A percentile compares a stretch with the other conserved stretches of the same genome.
Evolutionary conservation across 441 rosid genomes (phyloP).

Genomic region (Adansonia rubrostipa): DNA sequence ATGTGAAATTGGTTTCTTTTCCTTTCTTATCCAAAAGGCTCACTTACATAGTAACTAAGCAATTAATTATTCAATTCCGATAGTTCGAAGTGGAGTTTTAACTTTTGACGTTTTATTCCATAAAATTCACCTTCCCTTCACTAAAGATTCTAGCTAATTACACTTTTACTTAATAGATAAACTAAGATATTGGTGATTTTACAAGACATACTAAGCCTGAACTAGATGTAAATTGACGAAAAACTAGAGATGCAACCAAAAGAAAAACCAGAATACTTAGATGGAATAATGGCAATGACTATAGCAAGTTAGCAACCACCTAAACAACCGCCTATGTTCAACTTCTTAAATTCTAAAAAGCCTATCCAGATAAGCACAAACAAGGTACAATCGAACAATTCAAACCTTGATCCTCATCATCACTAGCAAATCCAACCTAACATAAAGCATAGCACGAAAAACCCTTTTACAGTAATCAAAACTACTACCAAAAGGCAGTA

Average conservation of each 20-base stretch:
- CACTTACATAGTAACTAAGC: background rate
- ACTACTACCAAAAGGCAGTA: slow-evolving; percentile 68
- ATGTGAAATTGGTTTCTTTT: background rate
- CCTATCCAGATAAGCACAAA: background rate
- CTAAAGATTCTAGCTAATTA: background rate
- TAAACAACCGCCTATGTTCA: background rate
- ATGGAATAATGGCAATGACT: background rate
- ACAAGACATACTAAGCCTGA: background rate
- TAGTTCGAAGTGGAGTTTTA: background rate
- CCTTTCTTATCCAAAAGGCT: background rate
- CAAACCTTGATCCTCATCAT: background rate
- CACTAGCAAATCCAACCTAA: slow-evolving; percentile 8
- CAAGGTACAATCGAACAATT: background rate
- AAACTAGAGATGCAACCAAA: background rate
- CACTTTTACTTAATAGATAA: background rate
- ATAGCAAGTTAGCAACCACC: background rate
- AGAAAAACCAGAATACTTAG: background rate
- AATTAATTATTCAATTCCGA: background rate
- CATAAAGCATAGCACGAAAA: background rate
- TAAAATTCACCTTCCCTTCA: background rate
- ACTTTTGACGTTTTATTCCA: background rate
- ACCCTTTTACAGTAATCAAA: background rate
- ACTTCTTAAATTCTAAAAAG: background rate
- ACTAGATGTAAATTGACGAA: background rate
- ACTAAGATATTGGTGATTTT: background rate